Percentiles rank a stretch among this genome's conserved stretches.
These are phyloP conservation scores for Stenogyne calaminthoides DNA, from an alignment of 305 asterid genomes.

Conservation along the genomic window DNA sequence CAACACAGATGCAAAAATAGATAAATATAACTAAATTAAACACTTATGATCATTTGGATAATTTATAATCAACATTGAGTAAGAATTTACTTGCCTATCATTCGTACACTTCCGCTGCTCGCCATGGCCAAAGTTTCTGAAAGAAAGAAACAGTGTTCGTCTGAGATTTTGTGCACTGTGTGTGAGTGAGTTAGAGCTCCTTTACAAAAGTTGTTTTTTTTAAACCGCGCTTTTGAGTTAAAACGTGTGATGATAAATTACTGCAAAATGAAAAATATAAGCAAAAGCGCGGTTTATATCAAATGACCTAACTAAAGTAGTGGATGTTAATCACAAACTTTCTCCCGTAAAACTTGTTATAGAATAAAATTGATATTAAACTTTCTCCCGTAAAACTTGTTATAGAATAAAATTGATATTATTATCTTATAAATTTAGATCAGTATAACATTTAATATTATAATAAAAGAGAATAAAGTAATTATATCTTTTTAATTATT, in stretches of 20 bases:
- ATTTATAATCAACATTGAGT: background rate
- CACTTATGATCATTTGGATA: background rate
- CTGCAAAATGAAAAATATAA: background rate
- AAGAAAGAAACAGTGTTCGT: background rate
- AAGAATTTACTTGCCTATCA: slow-evolving; percentile 61
- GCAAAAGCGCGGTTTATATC: too few species aligned
- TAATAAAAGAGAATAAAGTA: too few species aligned
- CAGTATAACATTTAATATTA: too few species aligned
- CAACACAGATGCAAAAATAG: slow-evolving; percentile 18
- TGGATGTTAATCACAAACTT: too few species aligned
- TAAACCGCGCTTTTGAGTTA: background rate
- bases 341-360: too few species aligned
- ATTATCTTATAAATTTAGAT: too few species aligned
- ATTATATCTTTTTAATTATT: too few species aligned
- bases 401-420: too few species aligned
- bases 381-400: too few species aligned
- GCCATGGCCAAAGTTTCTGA: slow-evolving; percentile 51
- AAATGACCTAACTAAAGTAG: too few species aligned
- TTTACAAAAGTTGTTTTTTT: background rate
- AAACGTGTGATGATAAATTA: background rate
- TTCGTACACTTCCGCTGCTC: slow-evolving; percentile 46
- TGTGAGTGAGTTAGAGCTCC: background rate
- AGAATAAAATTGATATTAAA: too few species aligned
- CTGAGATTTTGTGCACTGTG: slow-evolving; percentile 4
- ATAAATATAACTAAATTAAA: slow-evolving; percentile 1